These are phyloP conservation scores for Pyrenochaeta sp. DNA, from an alignment of 2,329 filamentous ascomycete species.

Conservation along the genomic window DNA sequence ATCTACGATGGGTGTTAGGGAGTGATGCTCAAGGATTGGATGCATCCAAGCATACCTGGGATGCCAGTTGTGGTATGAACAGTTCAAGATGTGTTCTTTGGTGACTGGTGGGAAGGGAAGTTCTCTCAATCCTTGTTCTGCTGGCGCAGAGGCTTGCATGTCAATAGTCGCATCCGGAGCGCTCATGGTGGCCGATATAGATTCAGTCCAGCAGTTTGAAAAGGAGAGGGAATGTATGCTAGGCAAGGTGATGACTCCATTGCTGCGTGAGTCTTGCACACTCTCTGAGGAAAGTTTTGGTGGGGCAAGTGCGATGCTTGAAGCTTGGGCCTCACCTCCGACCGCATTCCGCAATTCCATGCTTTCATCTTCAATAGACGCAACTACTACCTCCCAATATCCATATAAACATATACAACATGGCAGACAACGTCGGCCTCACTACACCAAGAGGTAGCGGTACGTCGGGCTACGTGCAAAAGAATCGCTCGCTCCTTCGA, in stretches of 20 bases:
- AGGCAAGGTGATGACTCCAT: constrained; percentile 29
- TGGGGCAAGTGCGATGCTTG: constrained; percentile 30
- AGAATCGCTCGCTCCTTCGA: constrained; percentile 87
- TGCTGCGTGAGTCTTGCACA: constrained; percentile 33
- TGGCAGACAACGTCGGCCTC: constrained; percentile 98
- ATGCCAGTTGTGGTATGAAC: constrained; percentile 94
- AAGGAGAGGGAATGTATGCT: neutral
- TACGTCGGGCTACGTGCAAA: constrained; percentile 96
- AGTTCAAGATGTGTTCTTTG: constrained; percentile 88
- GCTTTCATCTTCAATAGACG: neutral
- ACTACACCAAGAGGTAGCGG: constrained; percentile 92
- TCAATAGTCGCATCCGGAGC: constrained; percentile 6
- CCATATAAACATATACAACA: constrained; percentile 50
- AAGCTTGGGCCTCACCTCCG: constrained; percentile 36
- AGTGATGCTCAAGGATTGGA: neutral
- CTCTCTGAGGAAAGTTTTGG: constrained; percentile 32
- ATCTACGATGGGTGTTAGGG: constrained; percentile 59
- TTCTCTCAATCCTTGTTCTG: constrained; percentile 31
- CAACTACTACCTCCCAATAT: neutral
- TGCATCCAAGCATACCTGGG: constrained; percentile 62
- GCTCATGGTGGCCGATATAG: constrained; percentile 32
- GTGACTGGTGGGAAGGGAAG: constrained; percentile 84
- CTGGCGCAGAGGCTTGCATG: constrained; percentile 3
- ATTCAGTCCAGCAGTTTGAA: neutral
- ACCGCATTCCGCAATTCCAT: constrained; percentile 23